These are phyloP conservation scores for Aureobasidium sp. DNA, from an alignment of 2,329 filamentous ascomycete genomes.

Conservation along the genomic window DNA sequence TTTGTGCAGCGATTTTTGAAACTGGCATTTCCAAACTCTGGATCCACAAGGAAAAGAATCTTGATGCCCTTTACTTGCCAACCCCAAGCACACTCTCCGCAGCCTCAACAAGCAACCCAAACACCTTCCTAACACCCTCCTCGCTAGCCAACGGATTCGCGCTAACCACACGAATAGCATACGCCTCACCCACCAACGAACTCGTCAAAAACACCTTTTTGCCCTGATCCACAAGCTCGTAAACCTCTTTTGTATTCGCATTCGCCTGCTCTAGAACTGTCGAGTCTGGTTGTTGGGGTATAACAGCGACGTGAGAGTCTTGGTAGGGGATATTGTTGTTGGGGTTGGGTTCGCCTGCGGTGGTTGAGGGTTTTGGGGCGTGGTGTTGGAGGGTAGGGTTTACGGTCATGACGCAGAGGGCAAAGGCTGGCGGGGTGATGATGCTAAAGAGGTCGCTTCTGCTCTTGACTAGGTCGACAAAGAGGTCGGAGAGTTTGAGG, in stretches of 20 bases:
- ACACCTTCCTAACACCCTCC: constrained; percentile 64
- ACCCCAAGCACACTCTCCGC: constrained; percentile 49
- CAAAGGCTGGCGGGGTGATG: constrained; percentile 67
- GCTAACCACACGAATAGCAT: constrained; percentile 76
- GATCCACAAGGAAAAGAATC: too few relatives aligned
- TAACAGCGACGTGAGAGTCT: constrained; percentile 23
- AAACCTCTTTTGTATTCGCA: constrained; percentile 63
- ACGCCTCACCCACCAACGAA: constrained; percentile 63
- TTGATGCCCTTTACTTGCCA: neutral
- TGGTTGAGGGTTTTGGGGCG: constrained; percentile 11
- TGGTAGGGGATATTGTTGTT: constrained; percentile 25
- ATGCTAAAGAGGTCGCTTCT: constrained; percentile 68
- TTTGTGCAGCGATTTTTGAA: too few relatives aligned
- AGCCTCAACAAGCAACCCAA: constrained; percentile 62
- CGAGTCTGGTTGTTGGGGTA: constrained; percentile 28
- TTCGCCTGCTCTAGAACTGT: constrained; percentile 53
- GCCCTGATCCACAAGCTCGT: constrained; percentile 63
- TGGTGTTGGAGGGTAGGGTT: constrained; percentile 35
- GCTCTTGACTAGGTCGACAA: constrained; percentile 53
- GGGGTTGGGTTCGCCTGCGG: constrained; percentile 18
- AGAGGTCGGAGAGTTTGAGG: constrained; percentile 61
- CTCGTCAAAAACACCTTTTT: constrained; percentile 80
- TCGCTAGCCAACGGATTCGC: constrained; percentile 64
- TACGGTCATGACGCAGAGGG: constrained; percentile 68
- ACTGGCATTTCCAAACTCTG: too few relatives aligned